These are phyloP conservation scores for Carpinus fangiana DNA, from an alignment of 306 rosid genomes.

Conservation along the genomic window DNA sequence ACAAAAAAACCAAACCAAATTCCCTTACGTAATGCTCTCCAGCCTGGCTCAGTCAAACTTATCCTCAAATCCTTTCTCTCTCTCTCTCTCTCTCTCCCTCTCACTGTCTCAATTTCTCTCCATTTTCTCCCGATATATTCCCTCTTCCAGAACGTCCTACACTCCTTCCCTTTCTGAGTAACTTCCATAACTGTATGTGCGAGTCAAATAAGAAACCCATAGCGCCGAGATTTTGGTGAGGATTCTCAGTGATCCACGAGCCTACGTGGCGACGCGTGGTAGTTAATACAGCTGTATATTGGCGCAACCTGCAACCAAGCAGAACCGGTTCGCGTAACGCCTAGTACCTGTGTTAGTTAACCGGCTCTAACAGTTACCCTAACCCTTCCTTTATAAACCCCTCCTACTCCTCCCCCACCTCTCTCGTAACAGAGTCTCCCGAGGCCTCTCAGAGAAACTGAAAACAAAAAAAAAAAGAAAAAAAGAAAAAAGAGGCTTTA, in stretches of 20 bases:
- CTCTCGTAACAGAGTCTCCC: not conserved
- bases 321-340: slow-evolving; percentile 39
- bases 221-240: slow-evolving; percentile 28
- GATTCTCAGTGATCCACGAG: slow-evolving; percentile 24
- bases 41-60: slow-evolving; percentile 58
- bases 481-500: too few species aligned
- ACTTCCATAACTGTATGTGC: slow-evolving; percentile 32
- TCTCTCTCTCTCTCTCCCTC: too few species aligned
- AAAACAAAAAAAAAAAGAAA: too few species aligned
- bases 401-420: not conserved
- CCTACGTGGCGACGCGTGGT: slow-evolving; percentile 45
- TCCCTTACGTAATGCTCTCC: slow-evolving; percentile 41
- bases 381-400: slow-evolving; percentile 41
- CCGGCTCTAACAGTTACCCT: slow-evolving; percentile 50
- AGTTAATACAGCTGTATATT: slow-evolving; percentile 36
- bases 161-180: slow-evolving; percentile 1
- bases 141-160: not conserved
- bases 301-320: slow-evolving; percentile 29
- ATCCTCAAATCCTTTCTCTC: slow-evolving; percentile 17
- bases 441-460: not conserved
- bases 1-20: slow-evolving; percentile 8
- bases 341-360: slow-evolving; percentile 37
- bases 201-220: slow-evolving; percentile 19
- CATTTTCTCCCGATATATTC: slow-evolving; percentile 15
- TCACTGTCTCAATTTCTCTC: too few species aligned